Evolutionary conservation across 306 rosid genomes (phyloP).

Genomic region (Vigna unguiculata): DNA sequence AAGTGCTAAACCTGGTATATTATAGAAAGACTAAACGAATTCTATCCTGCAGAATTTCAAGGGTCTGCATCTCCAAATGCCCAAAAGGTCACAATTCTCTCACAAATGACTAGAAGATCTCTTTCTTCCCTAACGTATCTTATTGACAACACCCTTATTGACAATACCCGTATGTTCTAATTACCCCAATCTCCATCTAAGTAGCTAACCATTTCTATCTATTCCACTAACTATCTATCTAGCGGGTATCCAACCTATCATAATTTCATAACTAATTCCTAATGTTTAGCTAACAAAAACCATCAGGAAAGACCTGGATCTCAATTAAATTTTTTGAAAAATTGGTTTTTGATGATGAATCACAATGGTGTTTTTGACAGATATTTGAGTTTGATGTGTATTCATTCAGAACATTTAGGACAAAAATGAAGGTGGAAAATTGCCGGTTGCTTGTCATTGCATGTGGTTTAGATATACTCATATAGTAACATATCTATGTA

Average conservation of each 20-base stretch:
- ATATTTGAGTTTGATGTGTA: slow-evolving; percentile 10
- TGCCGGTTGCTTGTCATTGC: slow-evolving; percentile 21
- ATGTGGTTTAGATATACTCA: not conserved
- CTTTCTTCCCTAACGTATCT: not conserved
- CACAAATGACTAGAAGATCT: not conserved
- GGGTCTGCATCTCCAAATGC: not conserved
- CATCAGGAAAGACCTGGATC: not conserved
- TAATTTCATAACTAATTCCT: not conserved
- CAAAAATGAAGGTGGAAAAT: slow-evolving; percentile 5
- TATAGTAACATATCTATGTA: slow-evolving; percentile 29
- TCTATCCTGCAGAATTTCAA: not conserved
- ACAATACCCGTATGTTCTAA: not conserved
- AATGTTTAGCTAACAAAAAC: not conserved
- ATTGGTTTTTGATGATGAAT: not conserved
- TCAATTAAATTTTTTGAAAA: not conserved
- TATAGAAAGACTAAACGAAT: not conserved
- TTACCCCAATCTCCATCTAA: not conserved
- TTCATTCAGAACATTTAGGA: slow-evolving; percentile 23
- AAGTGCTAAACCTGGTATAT: not conserved
- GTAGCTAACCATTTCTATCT: not conserved
- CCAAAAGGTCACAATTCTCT: not conserved
- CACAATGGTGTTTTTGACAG: not conserved
- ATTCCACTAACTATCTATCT: not conserved
- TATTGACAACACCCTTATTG: not conserved
- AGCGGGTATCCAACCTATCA: not conserved